These are phyloP conservation scores for Mucuna pruriens DNA, from an alignment of 306 rosid genomes.

Conservation along the genomic window DNA sequence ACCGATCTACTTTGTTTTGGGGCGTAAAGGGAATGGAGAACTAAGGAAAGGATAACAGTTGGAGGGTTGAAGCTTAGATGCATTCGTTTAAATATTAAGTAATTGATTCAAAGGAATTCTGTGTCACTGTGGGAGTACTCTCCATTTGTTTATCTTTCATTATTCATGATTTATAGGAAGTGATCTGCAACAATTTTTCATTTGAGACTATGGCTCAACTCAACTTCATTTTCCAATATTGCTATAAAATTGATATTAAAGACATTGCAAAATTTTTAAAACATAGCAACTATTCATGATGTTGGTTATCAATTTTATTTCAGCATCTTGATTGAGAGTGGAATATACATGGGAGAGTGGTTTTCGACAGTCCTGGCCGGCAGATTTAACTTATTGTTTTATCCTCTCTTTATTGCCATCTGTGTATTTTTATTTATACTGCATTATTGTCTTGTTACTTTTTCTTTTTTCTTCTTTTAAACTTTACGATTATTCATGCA, in stretches of 20 bases:
- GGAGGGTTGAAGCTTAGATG: background rate
- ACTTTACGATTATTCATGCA: background rate
- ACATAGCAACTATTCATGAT: background rate
- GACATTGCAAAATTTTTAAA: background rate
- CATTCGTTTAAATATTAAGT: background rate
- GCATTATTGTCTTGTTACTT: background rate
- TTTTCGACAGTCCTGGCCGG: background rate
- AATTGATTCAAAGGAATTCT: background rate
- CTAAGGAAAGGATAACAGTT: background rate
- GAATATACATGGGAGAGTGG: background rate
- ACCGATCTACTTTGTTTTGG: background rate
- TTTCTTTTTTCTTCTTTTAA: background rate
- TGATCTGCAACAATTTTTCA: conserved; percentile 9
- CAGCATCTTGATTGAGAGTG: background rate
- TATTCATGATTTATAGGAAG: background rate
- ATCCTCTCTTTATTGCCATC: conserved; percentile 12
- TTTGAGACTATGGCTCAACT: background rate
- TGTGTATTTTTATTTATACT: conserved; percentile 15
- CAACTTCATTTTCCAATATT: background rate
- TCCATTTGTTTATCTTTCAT: background rate
- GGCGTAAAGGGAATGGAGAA: background rate
- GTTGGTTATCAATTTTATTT: background rate
- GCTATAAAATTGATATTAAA: background rate
- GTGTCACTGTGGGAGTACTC: background rate
- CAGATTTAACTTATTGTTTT: background rate